Percentiles rank a stretch among this genome's conserved stretches.
phyloP scores from a whole-genome alignment of 139 green algal genomes.

The Picochlorum sp. region DNA sequence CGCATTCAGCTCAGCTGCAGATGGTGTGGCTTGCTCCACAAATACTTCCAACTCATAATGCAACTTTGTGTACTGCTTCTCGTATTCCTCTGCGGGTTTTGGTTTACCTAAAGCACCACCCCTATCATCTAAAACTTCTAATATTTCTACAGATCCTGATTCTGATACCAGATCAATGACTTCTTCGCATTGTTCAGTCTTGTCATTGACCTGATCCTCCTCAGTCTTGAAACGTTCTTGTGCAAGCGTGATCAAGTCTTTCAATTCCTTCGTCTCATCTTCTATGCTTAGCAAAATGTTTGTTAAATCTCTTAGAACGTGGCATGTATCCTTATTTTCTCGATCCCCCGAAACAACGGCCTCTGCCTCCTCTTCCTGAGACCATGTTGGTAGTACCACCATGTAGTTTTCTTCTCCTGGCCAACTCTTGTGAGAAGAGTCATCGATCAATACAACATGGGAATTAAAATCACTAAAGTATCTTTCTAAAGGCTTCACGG shows the following conservation, averaged over 20 bases:
- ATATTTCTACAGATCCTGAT: background rate
- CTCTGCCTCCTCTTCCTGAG: background rate
- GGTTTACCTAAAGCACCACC: background rate
- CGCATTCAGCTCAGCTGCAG: constrained; percentile 6
- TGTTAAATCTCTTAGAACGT: constrained; percentile 7
- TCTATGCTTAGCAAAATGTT: constrained; percentile 9
- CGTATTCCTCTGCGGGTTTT: too few relatives aligned
- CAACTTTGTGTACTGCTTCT: constrained; percentile 18
- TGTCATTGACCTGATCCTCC: background rate
- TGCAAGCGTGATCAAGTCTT: background rate
- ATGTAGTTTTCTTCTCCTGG: constrained; percentile 23
- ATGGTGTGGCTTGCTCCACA: constrained; percentile 28
- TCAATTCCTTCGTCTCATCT: background rate
- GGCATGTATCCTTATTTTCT: background rate
- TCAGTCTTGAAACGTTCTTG: constrained; percentile 4
- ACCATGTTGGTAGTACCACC: constrained; percentile 26
- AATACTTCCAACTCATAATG: constrained; percentile 49
- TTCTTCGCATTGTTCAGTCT: constrained; percentile 1
- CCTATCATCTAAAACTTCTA: constrained; percentile 19
- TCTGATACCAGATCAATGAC: background rate
- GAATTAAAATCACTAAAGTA: constrained; percentile 23
- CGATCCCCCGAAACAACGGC: background rate
- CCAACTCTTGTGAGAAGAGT: constrained; percentile 29
- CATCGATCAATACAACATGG: constrained; percentile 29
- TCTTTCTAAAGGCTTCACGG: constrained; percentile 31